Evolutionary conservation across 345 rosid genomes (phyloP), one percentile per base, ranked within the genome.

Genomic region (Arabidopsis arenosa): DNA sequence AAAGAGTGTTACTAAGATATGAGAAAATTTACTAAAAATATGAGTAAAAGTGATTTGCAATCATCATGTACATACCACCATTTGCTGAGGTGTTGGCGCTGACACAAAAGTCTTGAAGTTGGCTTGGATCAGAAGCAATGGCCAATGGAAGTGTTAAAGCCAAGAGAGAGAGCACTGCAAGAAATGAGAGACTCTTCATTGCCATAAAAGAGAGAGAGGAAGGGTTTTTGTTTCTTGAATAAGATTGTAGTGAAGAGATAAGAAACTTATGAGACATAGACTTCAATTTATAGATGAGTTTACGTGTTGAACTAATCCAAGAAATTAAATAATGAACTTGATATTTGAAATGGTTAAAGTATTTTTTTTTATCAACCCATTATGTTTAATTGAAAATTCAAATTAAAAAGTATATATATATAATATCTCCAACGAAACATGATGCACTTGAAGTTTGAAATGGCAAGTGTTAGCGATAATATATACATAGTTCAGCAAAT

Each of bases 51-150:
- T 37, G 4, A 70, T 18, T 2, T 18, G 56, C 21, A 44, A 47
- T 36, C 0, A 17, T 49, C 23, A 61, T 52, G 3, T 17, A 52
- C 63, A 3, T 63, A 73, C 77, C 63, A 1, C 70, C 55, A 54
- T 53, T 0, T 9, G 45, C 15, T 41, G 77, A 15, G 35, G 63
- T 53, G 45, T 73, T 63, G 61, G 9, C 61, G 1, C 63, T 5
- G 7, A 70, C 56, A 1, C 75, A 70, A 1, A 70, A 59, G 48
- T 70, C 75, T 47, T 70, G 75, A 33, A 70, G 66, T 2, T 26
- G 35, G 65, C 35, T 70, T 32, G 74, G 59, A 2, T 71, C 59
- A 10, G 67, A 71, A 48, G 75, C 67, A 35, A 36, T 59, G 49
- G 17, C 59, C 23, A 59, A 9, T 35, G 58, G 37, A 71, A 70